Evolutionary conservation across 2,329 filamentous ascomycete species (phyloP), one percentile per base, ranked within the genome.

Genomic region (Fusarium sulawesiense): DNA sequence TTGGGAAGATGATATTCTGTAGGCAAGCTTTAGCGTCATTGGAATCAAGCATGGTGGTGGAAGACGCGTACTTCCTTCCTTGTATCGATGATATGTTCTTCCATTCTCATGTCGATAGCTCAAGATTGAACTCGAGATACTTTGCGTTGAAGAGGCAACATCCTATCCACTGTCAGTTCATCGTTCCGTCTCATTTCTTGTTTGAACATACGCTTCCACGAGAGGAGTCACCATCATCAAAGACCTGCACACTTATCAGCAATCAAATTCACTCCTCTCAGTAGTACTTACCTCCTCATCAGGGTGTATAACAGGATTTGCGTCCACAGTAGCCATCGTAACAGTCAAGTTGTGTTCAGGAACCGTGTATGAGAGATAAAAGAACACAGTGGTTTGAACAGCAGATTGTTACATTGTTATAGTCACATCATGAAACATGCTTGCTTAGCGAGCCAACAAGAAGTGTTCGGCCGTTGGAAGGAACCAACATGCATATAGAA

Each of bases 1-100:
- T 69, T 68, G 0, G 65, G 66, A 2, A 69, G 55, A 5, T 56
- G 42, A 10, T 69, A 69, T 51, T 68, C 66, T 68, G 2, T 14
- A 2, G 7, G 0, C 2, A 21, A 9, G 0, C 1, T n/a, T 64
- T 6, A 50, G 32, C 3, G 4, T 30, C 2, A 6, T 1, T 6
- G 4, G 0, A 3, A 0, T 8, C 0, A 16, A 4, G 1, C 13
- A 2, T 10, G 5, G 3, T 21, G 18, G 1, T 10, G 3, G 3
- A 4, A 5, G 3, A 4, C 0, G 34, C 66, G 5, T 18, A 69
- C 66, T 65, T 18, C 66, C 66, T 14, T 69, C 66, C 20, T 60
- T 62, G 11, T 53, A 68, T 5, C 60, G 37, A 10, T 67, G 64
- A 3, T 66, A 66, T 2, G 64, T 66, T 30, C 64, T 40, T 7